These are phyloP conservation scores for Pichia kluyveri DNA, from an alignment of 805 yeast species.

Conservation along the genomic window DNA sequence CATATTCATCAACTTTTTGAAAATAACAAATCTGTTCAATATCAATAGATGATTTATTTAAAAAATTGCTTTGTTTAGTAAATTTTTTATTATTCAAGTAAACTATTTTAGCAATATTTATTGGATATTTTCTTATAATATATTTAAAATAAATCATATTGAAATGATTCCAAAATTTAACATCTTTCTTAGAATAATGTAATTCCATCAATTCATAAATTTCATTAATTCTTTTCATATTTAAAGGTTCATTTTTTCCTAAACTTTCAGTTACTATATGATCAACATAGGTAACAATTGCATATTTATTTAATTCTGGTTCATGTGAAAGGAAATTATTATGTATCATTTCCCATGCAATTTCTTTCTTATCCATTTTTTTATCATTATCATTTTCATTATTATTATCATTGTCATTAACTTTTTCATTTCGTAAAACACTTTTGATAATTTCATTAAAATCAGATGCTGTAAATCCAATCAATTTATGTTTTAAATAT, in stretches of 20 bases:
- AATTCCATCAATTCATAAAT: constrained; percentile 15
- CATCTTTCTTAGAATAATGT: constrained; percentile 10
- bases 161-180: constrained; percentile 25
- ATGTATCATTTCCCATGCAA: constrained; percentile 23
- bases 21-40: constrained; percentile 3
- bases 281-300: constrained; percentile 22
- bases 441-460: constrained; percentile 24
- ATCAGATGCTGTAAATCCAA: constrained; percentile 20
- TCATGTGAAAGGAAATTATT: constrained; percentile 5
- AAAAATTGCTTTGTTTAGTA: background rate
- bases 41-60: background rate
- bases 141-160: constrained; percentile 24
- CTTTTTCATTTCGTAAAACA: constrained; percentile 13
- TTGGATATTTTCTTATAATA: constrained; percentile 18
- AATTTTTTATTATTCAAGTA: constrained; percentile 12
- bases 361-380: background rate
- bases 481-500: constrained; percentile 18
- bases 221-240: constrained; percentile 17
- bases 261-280: constrained; percentile 17
- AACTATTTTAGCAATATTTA: constrained; percentile 16
- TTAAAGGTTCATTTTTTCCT: constrained; percentile 5
- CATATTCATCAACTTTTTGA: constrained; percentile 11
- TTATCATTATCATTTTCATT: constrained; percentile 3
- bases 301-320: constrained; percentile 17
- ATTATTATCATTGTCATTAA: background rate